These are phyloP conservation scores for Salix udensis DNA, from an alignment of 345 rosid genomes.

Conservation along the genomic window DNA sequence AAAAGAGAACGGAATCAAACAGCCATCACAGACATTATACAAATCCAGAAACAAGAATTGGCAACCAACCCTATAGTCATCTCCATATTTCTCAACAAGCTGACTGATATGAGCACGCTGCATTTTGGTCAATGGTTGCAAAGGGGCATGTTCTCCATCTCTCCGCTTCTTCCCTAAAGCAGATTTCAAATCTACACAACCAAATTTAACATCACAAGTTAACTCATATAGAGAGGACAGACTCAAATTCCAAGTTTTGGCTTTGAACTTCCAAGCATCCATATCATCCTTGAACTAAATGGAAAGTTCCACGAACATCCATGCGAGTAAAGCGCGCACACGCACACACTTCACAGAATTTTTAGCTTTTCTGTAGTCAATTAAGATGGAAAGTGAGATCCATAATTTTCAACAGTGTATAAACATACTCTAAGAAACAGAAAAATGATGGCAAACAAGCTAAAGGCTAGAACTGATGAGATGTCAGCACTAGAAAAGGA, in stretches of 20 bases:
- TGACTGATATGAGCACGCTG: constrained; percentile 60
- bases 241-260: neutral
- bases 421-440: too few relatives aligned
- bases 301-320: neutral
- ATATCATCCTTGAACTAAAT: neutral
- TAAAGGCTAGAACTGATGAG: too few relatives aligned
- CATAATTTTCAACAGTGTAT: too few relatives aligned
- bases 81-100: constrained; percentile 69
- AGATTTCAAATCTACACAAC: constrained; percentile 62
- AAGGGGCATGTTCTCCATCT: constrained; percentile 73
- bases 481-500: too few relatives aligned
- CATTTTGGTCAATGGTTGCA: constrained; percentile 72
- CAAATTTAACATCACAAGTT: neutral
- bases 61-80: constrained; percentile 60
- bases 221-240: neutral
- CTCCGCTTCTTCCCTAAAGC: constrained; percentile 85
- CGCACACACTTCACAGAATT: too few relatives aligned
- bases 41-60: neutral
- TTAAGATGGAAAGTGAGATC: too few relatives aligned
- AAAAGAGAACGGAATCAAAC: constrained; percentile 1
- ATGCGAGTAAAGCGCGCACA: neutral
- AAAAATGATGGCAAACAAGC: too few relatives aligned
- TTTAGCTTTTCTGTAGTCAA: too few relatives aligned
- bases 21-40: neutral
- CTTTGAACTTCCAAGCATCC: neutral